phyloP scores from a whole-genome alignment of 129 eudicot genomes.

The Centrapalus pauciflorus region DNA sequence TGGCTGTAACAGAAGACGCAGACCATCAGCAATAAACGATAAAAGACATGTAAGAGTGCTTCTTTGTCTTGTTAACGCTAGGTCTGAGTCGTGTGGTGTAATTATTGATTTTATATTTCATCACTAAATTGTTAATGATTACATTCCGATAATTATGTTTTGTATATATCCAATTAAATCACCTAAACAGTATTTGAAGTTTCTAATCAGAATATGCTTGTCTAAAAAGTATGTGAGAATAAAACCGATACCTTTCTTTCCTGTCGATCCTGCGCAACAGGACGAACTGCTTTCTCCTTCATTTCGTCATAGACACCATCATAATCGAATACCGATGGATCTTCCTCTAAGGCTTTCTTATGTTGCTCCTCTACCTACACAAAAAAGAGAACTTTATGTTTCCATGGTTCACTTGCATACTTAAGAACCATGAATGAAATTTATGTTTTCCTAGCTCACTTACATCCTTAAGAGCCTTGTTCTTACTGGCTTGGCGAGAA shows the following conservation, averaged over 20 bases:
- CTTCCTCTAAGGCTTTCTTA: constrained; percentile 90
- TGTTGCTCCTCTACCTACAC: constrained; percentile 85
- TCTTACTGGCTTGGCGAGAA: constrained; percentile 83
- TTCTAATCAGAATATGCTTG: not conserved
- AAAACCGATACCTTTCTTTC: constrained; percentile 61
- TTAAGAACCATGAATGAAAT: constrained; percentile 34
- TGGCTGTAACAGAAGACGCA: constrained; percentile 44
- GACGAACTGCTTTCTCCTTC: constrained; percentile 70
- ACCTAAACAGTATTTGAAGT: not conserved
- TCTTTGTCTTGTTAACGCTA: not conserved
- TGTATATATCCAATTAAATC: not conserved
- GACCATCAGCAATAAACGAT: not conserved
- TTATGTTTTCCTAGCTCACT: not conserved
- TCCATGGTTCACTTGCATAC: constrained; percentile 42
- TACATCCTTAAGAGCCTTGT: constrained; percentile 80
- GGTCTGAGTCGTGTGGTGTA: not conserved
- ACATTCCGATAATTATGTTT: not conserved
- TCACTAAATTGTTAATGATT: not conserved
- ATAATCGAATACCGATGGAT: constrained; percentile 82
- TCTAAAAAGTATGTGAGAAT: constrained; percentile 1
- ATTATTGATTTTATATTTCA: not conserved
- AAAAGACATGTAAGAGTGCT: not conserved
- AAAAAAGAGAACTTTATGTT: not conserved
- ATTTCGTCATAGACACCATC: constrained; percentile 88
- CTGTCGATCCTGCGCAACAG: constrained; percentile 52